These are phyloP conservation scores for Daldinia bambusicola DNA, from an alignment of 495 filamentous ascomycete species.

Conservation along the genomic window DNA sequence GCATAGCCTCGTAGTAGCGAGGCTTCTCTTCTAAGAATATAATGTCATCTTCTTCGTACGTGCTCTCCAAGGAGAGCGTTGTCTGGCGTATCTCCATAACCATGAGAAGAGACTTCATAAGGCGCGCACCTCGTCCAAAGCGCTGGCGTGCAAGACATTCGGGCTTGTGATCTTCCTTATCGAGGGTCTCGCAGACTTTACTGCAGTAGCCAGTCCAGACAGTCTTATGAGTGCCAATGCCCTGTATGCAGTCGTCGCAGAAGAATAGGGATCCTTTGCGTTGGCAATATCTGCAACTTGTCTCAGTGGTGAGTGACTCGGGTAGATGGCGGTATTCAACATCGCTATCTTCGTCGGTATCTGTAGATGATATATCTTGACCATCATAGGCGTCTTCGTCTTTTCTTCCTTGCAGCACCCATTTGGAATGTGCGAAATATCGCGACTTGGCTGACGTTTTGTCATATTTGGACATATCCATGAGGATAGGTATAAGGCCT, in stretches of 20 bases:
- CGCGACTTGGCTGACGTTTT: not conserved
- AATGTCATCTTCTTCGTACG: not conserved
- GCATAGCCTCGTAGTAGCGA: not conserved
- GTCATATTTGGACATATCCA: not conserved
- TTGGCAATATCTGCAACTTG: not conserved
- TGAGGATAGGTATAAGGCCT: not conserved
- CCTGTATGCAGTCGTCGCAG: not conserved
- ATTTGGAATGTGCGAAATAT: conserved; percentile 6
- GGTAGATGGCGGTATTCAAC: not conserved
- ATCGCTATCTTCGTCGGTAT: not conserved
- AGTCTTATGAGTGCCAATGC: not conserved
- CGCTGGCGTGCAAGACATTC: not conserved
- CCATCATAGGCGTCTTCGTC: not conserved
- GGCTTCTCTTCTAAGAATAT: not conserved
- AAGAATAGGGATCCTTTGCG: not conserved
- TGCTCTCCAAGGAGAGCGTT: not conserved
- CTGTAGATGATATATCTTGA: not conserved
- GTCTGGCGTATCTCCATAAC: not conserved
- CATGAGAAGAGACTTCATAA: not conserved
- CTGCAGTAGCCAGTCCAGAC: conserved; percentile 7
- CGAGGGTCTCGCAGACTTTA: not conserved
- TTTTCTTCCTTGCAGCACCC: conserved; percentile 12
- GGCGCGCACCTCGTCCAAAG: not conserved
- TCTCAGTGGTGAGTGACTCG: not conserved
- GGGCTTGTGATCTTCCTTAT: not conserved